Evolutionary conservation across 116 monocot genomes (phyloP).

Genomic region (Dioscorea cayenensis): DNA sequence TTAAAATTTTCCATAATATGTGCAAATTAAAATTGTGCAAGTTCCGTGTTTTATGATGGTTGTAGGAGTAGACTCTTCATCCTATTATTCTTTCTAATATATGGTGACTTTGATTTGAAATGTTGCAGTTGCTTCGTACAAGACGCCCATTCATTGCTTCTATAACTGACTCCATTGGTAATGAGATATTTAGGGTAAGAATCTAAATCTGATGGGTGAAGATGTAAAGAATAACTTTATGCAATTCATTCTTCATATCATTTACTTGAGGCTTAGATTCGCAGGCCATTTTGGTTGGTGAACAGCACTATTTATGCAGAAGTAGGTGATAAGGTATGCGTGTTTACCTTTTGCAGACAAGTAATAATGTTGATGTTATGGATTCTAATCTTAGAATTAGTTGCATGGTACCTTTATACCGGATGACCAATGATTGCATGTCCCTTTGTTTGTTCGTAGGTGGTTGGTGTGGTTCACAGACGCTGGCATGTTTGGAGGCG

Average conservation of each 20-base stretch:
- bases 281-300: slow-evolving; percentile 97
- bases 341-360: not conserved
- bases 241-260: slow-evolving; percentile 12
- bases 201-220: not conserved
- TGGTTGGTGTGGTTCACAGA: slow-evolving; percentile 91
- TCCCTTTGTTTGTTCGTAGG: slow-evolving; percentile 30
- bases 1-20: not conserved
- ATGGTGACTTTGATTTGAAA: slow-evolving; percentile 8
- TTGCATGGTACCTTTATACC: not conserved
- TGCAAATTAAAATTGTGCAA: no score
- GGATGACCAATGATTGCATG: not conserved
- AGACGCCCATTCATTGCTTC: slow-evolving; percentile 89
- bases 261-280: slow-evolving; percentile 54
- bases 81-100: not conserved
- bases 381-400: not conserved
- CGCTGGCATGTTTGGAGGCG: slow-evolving; percentile 98
- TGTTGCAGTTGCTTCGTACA: slow-evolving; percentile 76
- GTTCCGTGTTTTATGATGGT: not conserved
- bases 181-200: slow-evolving; percentile 91
- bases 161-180: slow-evolving; percentile 78
- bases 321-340: slow-evolving; percentile 88
- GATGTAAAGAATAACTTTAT: not conserved
- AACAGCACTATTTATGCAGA: slow-evolving; percentile 97
- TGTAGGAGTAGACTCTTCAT: no score
- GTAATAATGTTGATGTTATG: not conserved